Base-by-base conservation (phyloP, 768 basidiomycete genomes). In the Leucosporidium yakuticum region DNA sequence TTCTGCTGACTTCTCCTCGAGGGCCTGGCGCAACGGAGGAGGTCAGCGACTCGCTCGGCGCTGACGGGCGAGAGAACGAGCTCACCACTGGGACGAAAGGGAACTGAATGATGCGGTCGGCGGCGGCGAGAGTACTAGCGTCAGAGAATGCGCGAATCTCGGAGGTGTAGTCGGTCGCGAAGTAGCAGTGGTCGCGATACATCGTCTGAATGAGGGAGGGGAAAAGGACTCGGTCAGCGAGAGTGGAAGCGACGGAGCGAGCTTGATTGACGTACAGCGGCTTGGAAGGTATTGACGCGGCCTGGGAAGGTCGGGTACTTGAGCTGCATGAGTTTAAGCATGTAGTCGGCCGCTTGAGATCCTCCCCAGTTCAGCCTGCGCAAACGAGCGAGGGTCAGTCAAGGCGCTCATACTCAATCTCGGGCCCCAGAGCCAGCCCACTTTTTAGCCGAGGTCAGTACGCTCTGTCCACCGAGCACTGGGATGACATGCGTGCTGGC, bases 251-350 rank as follows among this genome's bases (percentile, higher is more conserved):
- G 25, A 54, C 7, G 32, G 27, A 44, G 39, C 32, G 5, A 31
- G 17, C 31, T 39, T 25, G 2, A 44, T 34, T 7, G 29, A 53
- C 57, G 67, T 77, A 94, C 92, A 20, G 84, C 88, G 7, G 91
- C 85, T 74, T 97, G 95, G 0, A 81, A 76, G 21, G 84, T 76
- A 0, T 89, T 89, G 17, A 97, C 85, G 53, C 91, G 86, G 1
- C 88, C 89, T 8, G 91, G 90, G 77, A 98, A 98, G 56, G 83
- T 88, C 32, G 95, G 89, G 77, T 98, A 96, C 79, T 98, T 99
- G 47, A 98, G 84, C 76, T 97, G 94, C 51, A 94, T 86, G 27
- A 95, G 86, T 76, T 93, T 96, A 68, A 94, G 85, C 60, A 97
- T 83, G 75, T 96, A 89, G 64, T 99, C 96, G 0, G 90, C 86